A percentile compares a stretch with the other conserved stretches of the same genome.
phyloP scores from a whole-genome alignment of 768 basidiomycete genomes.

The Lepiota brunneoincarnata region DNA sequence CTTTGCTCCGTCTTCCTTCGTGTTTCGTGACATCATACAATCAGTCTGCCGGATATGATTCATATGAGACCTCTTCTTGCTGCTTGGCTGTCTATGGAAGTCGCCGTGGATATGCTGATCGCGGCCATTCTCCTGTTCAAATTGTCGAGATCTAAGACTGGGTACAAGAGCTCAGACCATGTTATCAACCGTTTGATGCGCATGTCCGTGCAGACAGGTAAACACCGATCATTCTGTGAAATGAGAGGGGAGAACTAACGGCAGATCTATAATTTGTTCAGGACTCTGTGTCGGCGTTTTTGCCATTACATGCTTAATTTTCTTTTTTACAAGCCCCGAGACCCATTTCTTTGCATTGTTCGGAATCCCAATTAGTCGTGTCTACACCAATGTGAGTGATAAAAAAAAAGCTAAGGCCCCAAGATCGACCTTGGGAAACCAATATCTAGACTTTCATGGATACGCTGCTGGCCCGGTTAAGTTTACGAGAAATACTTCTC shows the following conservation, averaged over 20 bases:
- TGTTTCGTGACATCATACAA: neutral
- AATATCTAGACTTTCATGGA: constrained; percentile 20
- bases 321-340: constrained; percentile 21
- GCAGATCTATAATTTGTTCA: too few species aligned
- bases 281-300: constrained; percentile 28
- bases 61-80: constrained; percentile 11
- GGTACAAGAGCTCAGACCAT: constrained; percentile 29
- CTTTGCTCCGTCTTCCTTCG: neutral
- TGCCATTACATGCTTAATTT: constrained; percentile 25
- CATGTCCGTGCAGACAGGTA: constrained; percentile 31
- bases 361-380: constrained; percentile 31
- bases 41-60: constrained; percentile 7
- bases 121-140: constrained; percentile 16
- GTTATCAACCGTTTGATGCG: constrained; percentile 31
- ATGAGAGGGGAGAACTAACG: neutral
- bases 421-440: neutral
- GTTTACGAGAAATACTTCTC: constrained; percentile 5
- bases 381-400: constrained; percentile 33
- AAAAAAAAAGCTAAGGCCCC: neutral
- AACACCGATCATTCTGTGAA: neutral
- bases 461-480: constrained; percentile 14
- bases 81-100: constrained; percentile 18
- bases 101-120: constrained; percentile 15
- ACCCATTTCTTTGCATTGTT: constrained; percentile 31
- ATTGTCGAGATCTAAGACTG: constrained; percentile 27